phyloP scores from a whole-genome alignment of 768 basidiomycete species.

The Hericium alpestre region DNA sequence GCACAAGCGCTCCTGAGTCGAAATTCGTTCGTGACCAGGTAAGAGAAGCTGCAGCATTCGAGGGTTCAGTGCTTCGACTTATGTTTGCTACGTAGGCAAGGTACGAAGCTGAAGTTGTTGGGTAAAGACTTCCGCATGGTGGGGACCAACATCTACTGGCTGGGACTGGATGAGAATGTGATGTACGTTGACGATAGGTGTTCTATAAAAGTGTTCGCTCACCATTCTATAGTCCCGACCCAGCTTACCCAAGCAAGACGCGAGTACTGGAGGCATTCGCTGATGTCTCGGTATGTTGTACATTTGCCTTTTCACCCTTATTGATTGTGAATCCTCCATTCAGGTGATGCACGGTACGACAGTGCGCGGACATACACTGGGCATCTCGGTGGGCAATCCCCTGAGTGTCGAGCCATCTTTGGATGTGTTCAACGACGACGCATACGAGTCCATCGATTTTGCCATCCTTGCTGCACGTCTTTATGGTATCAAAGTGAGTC shows the following conservation, averaged over 20 bases:
- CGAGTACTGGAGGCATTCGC: slow-evolving; percentile 19
- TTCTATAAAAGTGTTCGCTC: not conserved
- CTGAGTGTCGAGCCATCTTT: slow-evolving; percentile 20
- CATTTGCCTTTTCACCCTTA: not conserved
- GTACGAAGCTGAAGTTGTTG: not conserved
- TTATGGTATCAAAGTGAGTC: not conserved
- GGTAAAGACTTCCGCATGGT: not conserved
- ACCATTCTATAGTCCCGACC: slow-evolving; percentile 5
- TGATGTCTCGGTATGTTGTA: slow-evolving; percentile 7
- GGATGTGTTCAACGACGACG: slow-evolving; percentile 18
- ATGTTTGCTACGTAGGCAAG: not conserved
- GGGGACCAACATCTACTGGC: slow-evolving; percentile 23
- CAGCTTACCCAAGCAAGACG: slow-evolving; percentile 15
- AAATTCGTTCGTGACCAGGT: not conserved
- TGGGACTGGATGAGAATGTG: slow-evolving; percentile 25
- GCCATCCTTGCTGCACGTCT: slow-evolving; percentile 12
- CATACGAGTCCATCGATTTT: slow-evolving; percentile 21
- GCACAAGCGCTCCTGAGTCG: not conserved
- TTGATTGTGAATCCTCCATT: too few species aligned
- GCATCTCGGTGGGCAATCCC: slow-evolving; percentile 19
- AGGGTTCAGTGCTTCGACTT: not conserved
- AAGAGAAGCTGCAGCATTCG: not conserved
- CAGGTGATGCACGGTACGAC: slow-evolving; percentile 16
- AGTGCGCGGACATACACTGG: slow-evolving; percentile 21
- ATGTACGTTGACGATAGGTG: not conserved